phyloP scores from a whole-genome alignment of 345 rosid genomes.

The Physaria fendleri region DNA sequence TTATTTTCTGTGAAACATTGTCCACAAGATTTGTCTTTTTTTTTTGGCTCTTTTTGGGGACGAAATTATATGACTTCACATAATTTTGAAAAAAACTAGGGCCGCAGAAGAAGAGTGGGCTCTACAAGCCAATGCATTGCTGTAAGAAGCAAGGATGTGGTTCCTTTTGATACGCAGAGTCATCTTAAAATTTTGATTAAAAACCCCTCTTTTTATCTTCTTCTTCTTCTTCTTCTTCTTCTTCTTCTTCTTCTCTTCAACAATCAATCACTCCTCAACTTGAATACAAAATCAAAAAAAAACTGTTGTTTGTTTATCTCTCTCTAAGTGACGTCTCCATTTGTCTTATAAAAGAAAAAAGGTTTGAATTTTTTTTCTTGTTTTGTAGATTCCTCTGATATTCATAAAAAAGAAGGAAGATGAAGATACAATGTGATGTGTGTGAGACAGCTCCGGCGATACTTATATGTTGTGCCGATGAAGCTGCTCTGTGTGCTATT shows the following conservation, averaged over 20 bases:
- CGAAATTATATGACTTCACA: too few species aligned
- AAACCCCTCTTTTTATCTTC: slow-evolving; percentile 17
- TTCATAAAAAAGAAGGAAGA: background rate
- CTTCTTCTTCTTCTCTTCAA: slow-evolving; percentile 20
- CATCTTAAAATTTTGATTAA: slow-evolving; percentile 2
- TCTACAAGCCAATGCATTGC: background rate
- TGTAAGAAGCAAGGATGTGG: slow-evolving; percentile 20
- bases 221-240: slow-evolving; percentile 5
- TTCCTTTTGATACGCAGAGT: slow-evolving; percentile 16
- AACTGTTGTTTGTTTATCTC: background rate
- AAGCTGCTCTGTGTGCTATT: slow-evolving; percentile 77
- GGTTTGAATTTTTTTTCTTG: background rate
- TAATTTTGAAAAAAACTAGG: too few species aligned
- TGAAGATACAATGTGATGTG: slow-evolving; percentile 96
- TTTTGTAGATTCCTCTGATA: background rate
- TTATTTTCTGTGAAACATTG: background rate
- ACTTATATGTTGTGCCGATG: slow-evolving; percentile 90
- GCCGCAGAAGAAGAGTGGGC: slow-evolving; percentile 19
- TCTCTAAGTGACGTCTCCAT: slow-evolving; percentile 4
- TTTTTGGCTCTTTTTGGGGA: too few species aligned
- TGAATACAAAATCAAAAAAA: background rate
- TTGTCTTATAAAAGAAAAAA: background rate
- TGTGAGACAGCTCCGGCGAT: slow-evolving; percentile 95
- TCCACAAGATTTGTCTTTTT: slow-evolving; percentile 26
- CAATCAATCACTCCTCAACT: slow-evolving; percentile 13